A percentile compares a stretch with the other conserved stretches of the same genome.
Evolutionary conservation across 345 rosid species (phyloP).

Genomic region (Chamaenerion angustifolium): DNA sequence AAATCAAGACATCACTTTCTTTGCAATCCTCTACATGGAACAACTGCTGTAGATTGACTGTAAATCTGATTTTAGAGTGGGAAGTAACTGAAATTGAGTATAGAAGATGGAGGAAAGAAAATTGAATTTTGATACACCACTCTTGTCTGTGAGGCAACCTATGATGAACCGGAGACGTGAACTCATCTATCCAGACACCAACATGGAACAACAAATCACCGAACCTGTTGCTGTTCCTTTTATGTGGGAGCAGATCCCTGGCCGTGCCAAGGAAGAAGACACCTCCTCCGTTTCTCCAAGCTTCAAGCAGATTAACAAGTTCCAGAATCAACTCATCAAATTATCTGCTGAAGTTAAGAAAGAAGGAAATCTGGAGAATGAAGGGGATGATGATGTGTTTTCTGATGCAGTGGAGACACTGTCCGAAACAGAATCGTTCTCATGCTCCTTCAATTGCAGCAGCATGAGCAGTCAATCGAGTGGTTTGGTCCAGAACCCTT

Average conservation of each 20-base stretch:
- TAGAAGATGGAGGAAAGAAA: constrained; percentile 67
- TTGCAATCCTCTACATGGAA: neutral
- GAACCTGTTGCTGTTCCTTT: constrained; percentile 81
- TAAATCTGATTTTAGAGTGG: neutral
- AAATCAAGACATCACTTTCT: too few relatives aligned
- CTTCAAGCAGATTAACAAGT: too few relatives aligned
- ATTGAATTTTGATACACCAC: constrained; percentile 63
- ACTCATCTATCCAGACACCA: constrained; percentile 18
- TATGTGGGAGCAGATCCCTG: constrained; percentile 78
- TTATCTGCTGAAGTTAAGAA: constrained; percentile 6
- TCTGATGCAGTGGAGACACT: constrained; percentile 65
- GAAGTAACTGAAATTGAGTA: too few relatives aligned
- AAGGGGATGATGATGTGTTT: constrained; percentile 32
- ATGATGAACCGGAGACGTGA: constrained; percentile 13
- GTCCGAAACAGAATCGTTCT: constrained; percentile 36
- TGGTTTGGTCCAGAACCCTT: constrained; percentile 21
- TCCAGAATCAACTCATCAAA: too few relatives aligned
- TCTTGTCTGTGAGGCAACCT: constrained; percentile 63
- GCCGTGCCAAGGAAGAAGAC: constrained; percentile 30
- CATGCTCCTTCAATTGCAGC: constrained; percentile 45
- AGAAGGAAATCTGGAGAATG: constrained; percentile 15
- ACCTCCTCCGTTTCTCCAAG: constrained; percentile 6
- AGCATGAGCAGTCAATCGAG: constrained; percentile 46
- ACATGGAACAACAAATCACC: constrained; percentile 50
- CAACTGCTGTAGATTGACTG: neutral